Percentiles rank a stretch among this genome's conserved stretches.
phyloP scores from a whole-genome alignment of 2,329 filamentous ascomycete species.

The Nakataea oryzae region DNA sequence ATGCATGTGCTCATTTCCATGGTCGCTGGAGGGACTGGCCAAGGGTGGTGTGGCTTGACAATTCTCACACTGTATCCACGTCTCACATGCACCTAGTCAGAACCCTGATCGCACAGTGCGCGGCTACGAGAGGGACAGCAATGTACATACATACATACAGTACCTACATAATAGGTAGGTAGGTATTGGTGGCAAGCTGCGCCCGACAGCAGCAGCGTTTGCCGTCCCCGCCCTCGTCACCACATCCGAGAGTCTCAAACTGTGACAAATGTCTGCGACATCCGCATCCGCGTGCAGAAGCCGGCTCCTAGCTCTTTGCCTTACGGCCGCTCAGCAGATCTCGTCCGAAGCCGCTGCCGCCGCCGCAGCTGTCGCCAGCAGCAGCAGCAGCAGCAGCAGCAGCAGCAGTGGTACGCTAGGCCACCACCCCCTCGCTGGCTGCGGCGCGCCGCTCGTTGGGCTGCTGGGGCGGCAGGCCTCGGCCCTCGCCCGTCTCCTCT shows the following conservation, averaged over 20 bases:
- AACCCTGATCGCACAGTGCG: too few species aligned
- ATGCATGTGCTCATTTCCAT: too few species aligned
- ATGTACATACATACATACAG: too few species aligned
- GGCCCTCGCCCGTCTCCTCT: constrained; percentile 5
- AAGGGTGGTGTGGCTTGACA: too few species aligned
- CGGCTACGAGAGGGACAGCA: too few species aligned
- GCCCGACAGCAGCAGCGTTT: too few species aligned
- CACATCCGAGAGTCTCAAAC: background rate
- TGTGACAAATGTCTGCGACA: background rate
- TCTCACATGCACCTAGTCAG: too few species aligned
- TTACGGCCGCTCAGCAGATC: constrained; percentile 8
- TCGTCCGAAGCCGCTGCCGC: constrained; percentile 1
- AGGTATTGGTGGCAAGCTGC: too few species aligned
- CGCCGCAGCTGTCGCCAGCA: background rate
- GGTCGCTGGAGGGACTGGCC: too few species aligned
- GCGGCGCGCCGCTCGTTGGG: constrained; percentile 11
- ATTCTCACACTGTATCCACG: too few species aligned
- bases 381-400: background rate
- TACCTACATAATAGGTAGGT: too few species aligned
- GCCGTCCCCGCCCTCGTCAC: background rate
- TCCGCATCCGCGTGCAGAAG: background rate
- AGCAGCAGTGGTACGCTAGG: background rate
- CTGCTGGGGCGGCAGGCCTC: constrained; percentile 12
- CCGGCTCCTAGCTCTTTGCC: constrained; percentile 6
- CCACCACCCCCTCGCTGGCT: constrained; percentile 5